Evolutionary conservation across 2,329 filamentous ascomycete species (phyloP), one percentile per base, ranked within the genome.

Genomic region (Phialophora macrospora): DNA sequence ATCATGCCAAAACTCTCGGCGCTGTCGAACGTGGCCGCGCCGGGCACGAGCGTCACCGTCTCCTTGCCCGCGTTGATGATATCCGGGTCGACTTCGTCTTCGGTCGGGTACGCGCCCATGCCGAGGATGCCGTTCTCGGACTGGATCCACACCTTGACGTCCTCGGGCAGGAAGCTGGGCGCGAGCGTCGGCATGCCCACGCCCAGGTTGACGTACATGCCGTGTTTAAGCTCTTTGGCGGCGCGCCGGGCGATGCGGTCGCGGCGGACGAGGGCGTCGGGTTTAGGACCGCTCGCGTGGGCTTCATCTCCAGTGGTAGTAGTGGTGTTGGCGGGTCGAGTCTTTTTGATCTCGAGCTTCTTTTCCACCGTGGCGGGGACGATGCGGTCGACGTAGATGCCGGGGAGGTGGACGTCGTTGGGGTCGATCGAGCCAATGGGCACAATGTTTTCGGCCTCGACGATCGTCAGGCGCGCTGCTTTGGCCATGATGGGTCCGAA

Each of bases 1-100:
- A 96, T 96, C 92, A 95, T 95, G 71, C 86, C 88, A 74, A 96
- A 96, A 0, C 90, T 93, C 77, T 95, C 92, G 68, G 89, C 85
- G 52, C 87, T 90, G 75, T 92, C 91, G 72, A 95, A 96, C 9
- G 87, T 90, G 0, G 89, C 85, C 0, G 90, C 91, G 1, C 92
- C 92, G 0, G 90, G 88, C 0, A 92, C 80, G 0, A 95, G 83
- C 0, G 92, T 95, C 0, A 93, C 90, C 0, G 91, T 96, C 76
- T 96, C 91, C 75, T 96, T 96, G 64, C 92, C 91, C 0, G 92
- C 92, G 72, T 95, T 96, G 80, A 95, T 89, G 68, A 93, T 87
- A 72, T 94, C 91, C 11, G 90, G 80, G 74, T 95, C 92, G 56
- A 92, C 85, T 68, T 90, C 82, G 1, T 87, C 87, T 68, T 87